Evolutionary conservation across 257 asterid genomes (phyloP).

Genomic region (Ilex aquifolium): DNA sequence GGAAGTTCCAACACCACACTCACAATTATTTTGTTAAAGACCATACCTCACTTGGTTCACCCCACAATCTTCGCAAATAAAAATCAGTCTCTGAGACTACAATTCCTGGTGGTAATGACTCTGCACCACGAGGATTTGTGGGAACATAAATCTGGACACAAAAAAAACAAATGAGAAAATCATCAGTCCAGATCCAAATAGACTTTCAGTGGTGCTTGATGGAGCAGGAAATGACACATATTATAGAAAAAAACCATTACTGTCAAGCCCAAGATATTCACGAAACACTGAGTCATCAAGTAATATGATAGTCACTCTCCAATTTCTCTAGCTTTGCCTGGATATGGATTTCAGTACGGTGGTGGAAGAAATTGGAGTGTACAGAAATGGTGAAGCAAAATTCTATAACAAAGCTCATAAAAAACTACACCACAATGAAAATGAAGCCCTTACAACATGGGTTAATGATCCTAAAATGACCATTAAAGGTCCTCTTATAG

Average conservation of each 20-base stretch:
- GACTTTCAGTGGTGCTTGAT: neutral
- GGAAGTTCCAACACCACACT: conserved; percentile 6
- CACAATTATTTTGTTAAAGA: neutral
- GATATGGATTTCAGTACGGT: neutral
- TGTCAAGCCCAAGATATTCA: neutral
- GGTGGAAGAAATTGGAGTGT: neutral
- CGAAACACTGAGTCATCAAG: neutral
- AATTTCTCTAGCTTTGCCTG: neutral
- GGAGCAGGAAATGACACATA: neutral
- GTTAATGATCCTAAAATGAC: neutral
- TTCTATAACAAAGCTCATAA: neutral
- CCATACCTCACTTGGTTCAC: conserved; percentile 91
- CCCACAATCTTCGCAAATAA: conserved; percentile 93
- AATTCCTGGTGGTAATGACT: conserved; percentile 94
- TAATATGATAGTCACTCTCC: neutral
- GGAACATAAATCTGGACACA: conserved; percentile 74
- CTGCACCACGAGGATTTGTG: conserved; percentile 98
- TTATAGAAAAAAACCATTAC: neutral
- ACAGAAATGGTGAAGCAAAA: neutral
- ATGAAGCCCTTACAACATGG: neutral
- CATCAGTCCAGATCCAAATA: neutral
- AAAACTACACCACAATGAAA: neutral
- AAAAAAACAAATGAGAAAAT: conserved; percentile 2
- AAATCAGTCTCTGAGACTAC: conserved; percentile 89
- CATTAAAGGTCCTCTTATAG: neutral